These are phyloP conservation scores for Teratosphaeria viscida DNA, from an alignment of 2,329 filamentous ascomycete genomes.

Conservation along the genomic window DNA sequence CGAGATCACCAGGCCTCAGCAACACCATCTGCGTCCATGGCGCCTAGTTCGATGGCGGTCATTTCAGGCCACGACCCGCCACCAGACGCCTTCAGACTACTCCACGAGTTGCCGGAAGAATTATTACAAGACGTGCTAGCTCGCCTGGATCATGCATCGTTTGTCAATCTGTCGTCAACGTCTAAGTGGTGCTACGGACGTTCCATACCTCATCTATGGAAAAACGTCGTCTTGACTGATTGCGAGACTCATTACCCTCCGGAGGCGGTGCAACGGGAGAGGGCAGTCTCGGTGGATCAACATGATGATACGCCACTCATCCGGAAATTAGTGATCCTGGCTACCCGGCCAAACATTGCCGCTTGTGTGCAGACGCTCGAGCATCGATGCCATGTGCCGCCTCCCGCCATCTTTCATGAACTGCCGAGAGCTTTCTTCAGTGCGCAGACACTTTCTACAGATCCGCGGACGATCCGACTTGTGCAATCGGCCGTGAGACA, in stretches of 20 bases:
- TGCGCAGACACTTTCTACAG: constrained; percentile 29
- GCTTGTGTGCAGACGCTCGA: constrained; percentile 33
- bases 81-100: neutral
- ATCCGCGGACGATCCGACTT: constrained; percentile 30
- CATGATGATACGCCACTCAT: constrained; percentile 35
- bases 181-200: constrained; percentile 27
- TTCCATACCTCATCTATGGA: constrained; percentile 31
- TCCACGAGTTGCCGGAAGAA: constrained; percentile 29
- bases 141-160: constrained; percentile 22
- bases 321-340: constrained; percentile 32
- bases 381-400: constrained; percentile 37
- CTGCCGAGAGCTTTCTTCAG: constrained; percentile 32
- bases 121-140: constrained; percentile 31
- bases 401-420: constrained; percentile 35
- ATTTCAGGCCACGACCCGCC: neutral
- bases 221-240: constrained; percentile 31
- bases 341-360: constrained; percentile 31
- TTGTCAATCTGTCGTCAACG: constrained; percentile 24
- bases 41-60: neutral
- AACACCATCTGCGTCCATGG: neutral
- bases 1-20: neutral
- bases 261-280: constrained; percentile 23
- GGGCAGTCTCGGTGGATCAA: neutral
- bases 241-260: constrained; percentile 20
- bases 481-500: constrained; percentile 29